Evolutionary conservation across 805 yeast species (phyloP), one percentile per base, ranked within the genome.

Genomic region (Peterozyma xylosa): DNA sequence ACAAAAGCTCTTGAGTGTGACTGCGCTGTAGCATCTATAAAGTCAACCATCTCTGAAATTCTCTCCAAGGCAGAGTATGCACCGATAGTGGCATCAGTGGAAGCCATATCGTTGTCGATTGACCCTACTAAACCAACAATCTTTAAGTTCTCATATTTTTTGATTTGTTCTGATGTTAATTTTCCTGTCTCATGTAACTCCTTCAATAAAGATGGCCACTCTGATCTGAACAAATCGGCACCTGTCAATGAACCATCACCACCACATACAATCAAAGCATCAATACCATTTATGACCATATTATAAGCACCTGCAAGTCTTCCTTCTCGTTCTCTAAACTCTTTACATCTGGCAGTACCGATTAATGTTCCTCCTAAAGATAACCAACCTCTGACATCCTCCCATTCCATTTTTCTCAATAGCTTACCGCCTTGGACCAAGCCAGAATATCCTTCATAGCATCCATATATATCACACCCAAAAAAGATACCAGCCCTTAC

Each of bases 231-330:
- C 51, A 85, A 67, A 63, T 93, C 98, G 11, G 99, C 99, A 57
- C 99, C 99, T 1, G 99, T 93, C 49, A 93, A 73, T 1, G 98
- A 90, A 42, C 99, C 99, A 64, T 93, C 99, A 69, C 99, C 99
- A 57, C 99, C 99, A 68, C 96, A 87, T 13, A 93, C 97, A 49
- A 93, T 81, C 47, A 93, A 72, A 1, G 96, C 97, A 58, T 93
- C 97, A 50, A 93, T 90, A 48, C 98, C 98, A 56, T 81, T 78
- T 11, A 71, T 68, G 54, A 93, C 82, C 79, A 93, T 73, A 60
- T 93, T 84, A 58, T 80, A 79, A 47, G 96, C 93, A 17, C 89
- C 96, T 43, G 65, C 66, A 49, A 86, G 74, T 53, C 99, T 77
- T 38, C 98, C 98, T 60, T 74, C 71, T 46, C 95, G 76, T 62